Conservation (phyloP, 257 asterid genomes). For the Plantago ovata region DNA sequence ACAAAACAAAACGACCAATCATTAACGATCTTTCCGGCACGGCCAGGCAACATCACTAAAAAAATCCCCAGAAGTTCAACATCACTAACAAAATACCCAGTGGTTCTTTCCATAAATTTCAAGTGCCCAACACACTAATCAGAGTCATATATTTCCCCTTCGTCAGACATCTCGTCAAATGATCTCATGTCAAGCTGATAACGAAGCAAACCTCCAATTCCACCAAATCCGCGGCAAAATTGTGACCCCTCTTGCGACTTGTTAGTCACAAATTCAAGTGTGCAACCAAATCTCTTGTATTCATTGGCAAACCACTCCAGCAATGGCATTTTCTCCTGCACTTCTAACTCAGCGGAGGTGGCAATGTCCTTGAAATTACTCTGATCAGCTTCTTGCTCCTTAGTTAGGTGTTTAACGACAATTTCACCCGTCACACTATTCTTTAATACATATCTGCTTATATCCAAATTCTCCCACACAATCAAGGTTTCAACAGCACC, state of each 20-base stretch:
- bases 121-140: slow-evolving; percentile 31
- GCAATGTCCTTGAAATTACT: slow-evolving; percentile 45
- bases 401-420: slow-evolving; percentile 37
- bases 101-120: background rate
- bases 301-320: slow-evolving; percentile 68
- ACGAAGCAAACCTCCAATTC: slow-evolving; percentile 60
- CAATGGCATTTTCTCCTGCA: slow-evolving; percentile 47
- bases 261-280: slow-evolving; percentile 58
- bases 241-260: slow-evolving; percentile 63
- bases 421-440: slow-evolving; percentile 42
- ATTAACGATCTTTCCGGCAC: no score
- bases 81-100: no score
- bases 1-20: no score
- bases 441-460: slow-evolving; percentile 39
- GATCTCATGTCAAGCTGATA: slow-evolving; percentile 57
- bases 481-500: slow-evolving; percentile 63
- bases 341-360: slow-evolving; percentile 41
- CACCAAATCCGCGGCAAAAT: slow-evolving; percentile 63
- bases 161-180: slow-evolving; percentile 54
- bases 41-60: slow-evolving; percentile 13
- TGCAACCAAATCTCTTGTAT: slow-evolving; percentile 52
- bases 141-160: slow-evolving; percentile 37
- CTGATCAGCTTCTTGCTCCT: slow-evolving; percentile 49
- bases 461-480: slow-evolving; percentile 59
- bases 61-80: slow-evolving; percentile 1